Base-by-base conservation (phyloP, 441 rosid species). In the Adansonia madagascariensis region DNA sequence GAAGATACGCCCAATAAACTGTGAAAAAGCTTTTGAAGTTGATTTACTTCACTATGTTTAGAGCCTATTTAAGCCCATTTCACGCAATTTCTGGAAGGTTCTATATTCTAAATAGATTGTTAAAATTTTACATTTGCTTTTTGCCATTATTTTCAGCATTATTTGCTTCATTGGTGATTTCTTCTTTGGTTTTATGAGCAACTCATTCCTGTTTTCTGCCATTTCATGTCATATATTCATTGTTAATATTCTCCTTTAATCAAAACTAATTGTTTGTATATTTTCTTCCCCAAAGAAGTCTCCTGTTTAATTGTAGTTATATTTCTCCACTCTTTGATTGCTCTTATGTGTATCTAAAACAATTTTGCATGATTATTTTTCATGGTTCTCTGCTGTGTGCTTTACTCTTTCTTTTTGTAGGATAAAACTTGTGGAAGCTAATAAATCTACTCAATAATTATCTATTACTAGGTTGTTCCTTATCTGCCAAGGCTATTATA, bases 41-140 rank as follows among this genome's bases (percentile, higher is more conserved):
- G 41, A 68, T 68, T 46, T 68, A 14, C 10, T 22, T 12, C 17
- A 46, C 56, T 68, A 35, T 68, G 11, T 68, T 69, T 69, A 2
- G 41, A 22, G 14, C 53, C 35, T 67, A 44, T 67, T 17, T 18
- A 67, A 43, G 27, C 44, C 27, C 35, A 18, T 17, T 44, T 67
- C 1, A 64, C 1, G n/a, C 4, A 20, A 9, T 18, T 67, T 18
- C 3, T 44, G 7, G n/a, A 69, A 47, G 22, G 20, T 69, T 27
- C 20, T 24, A 7, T 24, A 69, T 24, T 24, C 6, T 69, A 69
- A 27, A 69, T 14, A 69, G 73, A 12, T 7, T 24, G 0, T 22
- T 22, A 27, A 47, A 69, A 46, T 22, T 49, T 67, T 69, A 49
- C 27, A 47, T 49, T 24, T 69, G 5, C 41, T 49, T 49, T 49